Evolutionary conservation across 768 basidiomycete genomes (phyloP).

Genomic region (Sarcodon sp.): DNA sequence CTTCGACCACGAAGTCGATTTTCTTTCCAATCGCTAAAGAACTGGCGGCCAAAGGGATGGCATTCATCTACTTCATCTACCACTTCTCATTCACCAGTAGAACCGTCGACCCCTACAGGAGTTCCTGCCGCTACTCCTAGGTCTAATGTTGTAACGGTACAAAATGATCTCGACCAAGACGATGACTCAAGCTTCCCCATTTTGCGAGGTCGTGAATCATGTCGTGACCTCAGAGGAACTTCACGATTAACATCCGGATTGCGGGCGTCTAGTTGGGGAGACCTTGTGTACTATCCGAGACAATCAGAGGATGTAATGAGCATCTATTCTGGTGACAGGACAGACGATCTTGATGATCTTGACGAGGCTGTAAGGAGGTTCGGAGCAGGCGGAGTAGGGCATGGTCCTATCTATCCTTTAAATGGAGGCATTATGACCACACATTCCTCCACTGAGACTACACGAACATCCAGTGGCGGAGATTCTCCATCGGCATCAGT

Average conservation of each 20-base stretch:
- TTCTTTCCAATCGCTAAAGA: conserved; percentile 16
- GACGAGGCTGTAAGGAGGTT: conserved; percentile 42
- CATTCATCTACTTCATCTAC: conserved; percentile 14
- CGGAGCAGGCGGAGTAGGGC: conserved; percentile 32
- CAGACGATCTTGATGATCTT: conserved; percentile 20
- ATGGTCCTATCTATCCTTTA: conserved; percentile 13
- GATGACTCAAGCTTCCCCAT: background rate
- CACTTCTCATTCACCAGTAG: background rate
- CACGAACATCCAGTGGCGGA: conserved; percentile 5
- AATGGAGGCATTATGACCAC: conserved; percentile 12
- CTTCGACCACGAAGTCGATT: conserved; percentile 9
- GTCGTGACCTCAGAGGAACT: conserved; percentile 13
- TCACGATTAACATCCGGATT: conserved; percentile 29
- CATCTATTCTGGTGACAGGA: conserved; percentile 27
- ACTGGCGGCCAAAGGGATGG: conserved; percentile 10
- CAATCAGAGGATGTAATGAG: conserved; percentile 29
- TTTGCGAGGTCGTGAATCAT: conserved; percentile 11
- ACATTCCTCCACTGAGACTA: conserved; percentile 12
- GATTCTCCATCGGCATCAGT: background rate
- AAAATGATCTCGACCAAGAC: conserved; percentile 9
- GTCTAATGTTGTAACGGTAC: conserved; percentile 35
- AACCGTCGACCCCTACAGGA: background rate
- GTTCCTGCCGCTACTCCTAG: conserved; percentile 11
- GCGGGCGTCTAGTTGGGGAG: conserved; percentile 59
- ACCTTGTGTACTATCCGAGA: conserved; percentile 22